A percentile compares a stretch with the other conserved stretches of the same genome.
Evolutionary conservation across 106 monocot species (phyloP).

Genomic region (Narthecium ossifragum): DNA sequence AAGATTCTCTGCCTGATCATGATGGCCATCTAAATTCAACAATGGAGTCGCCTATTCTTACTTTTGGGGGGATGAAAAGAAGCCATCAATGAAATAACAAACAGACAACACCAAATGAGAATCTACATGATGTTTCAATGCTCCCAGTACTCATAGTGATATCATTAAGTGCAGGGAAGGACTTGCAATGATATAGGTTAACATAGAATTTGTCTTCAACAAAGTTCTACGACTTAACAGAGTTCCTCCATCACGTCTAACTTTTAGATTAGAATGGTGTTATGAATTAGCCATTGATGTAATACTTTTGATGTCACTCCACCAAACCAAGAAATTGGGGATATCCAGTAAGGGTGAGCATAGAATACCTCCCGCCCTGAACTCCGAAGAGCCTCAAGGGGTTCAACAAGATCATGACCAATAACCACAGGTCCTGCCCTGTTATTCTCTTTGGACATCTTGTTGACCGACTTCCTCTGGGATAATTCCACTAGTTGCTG

Average conservation of each 20-base stretch:
- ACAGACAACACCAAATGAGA: too few relatives aligned
- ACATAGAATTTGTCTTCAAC: neutral
- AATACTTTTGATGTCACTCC: neutral
- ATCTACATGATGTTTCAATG: too few relatives aligned
- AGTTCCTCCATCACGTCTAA: neutral
- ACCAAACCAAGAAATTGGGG: neutral
- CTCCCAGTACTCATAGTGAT: too few relatives aligned
- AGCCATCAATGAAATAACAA: too few relatives aligned
- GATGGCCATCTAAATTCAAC: too few relatives aligned
- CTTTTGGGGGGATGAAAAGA: too few relatives aligned
- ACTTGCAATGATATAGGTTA: neutral
- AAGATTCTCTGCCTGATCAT: neutral
- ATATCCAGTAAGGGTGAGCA: neutral
- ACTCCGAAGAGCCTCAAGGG: constrained; percentile 76
- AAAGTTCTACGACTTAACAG: neutral
- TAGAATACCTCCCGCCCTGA: constrained; percentile 74
- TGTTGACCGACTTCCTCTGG: constrained; percentile 27
- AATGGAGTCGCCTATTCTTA: too few relatives aligned
- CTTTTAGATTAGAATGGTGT: neutral
- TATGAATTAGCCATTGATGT: neutral
- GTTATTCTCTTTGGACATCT: constrained; percentile 22
- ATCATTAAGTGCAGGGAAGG: too few relatives aligned
- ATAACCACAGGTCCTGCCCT: constrained; percentile 51
- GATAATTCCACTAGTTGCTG: constrained; percentile 69
- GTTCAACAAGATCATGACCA: constrained; percentile 84